Evolutionary conservation across 2,329 filamentous ascomycete species (phyloP), one percentile per base, ranked within the genome.

Genomic region (Penicillium sp.): DNA sequence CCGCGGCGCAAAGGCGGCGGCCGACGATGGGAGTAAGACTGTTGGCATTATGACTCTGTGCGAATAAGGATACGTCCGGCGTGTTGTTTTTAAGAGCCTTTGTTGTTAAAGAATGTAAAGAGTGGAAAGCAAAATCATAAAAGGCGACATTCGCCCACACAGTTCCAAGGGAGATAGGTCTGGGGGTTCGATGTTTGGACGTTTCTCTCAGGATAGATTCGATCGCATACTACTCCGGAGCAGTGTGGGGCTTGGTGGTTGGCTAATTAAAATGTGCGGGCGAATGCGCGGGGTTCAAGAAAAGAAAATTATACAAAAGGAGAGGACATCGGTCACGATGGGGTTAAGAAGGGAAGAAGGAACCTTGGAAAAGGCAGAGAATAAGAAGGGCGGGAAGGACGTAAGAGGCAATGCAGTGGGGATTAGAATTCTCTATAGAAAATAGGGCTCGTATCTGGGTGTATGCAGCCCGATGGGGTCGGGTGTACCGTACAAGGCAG

Each of bases 1-100:
- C 68, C 94, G 85, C 64, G 92, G 92, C 65, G 92, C 92, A 79
- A 97, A 99, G 68, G 94, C 92, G 57, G 92, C 91, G 62, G 94
- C 94, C 67, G 94, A 97, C 57, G 92, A 92, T 64, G 94, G 94
- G 65, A 99, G 80, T 72, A 99, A 81, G 80, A 94, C 88, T 68
- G 91, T 88, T 72, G 91, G 91, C 94, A 97, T 97, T 71, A 71
- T 80, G 72, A 68, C 60, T 63, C 76, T 79, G 83, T 78, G 79
- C 79, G 71, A 74, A 49, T 49, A 47, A 47, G 51, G 77, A 80
- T 71, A 74, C 73, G 83, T 79, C 62, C 58, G 55, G 67, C 56
- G 58, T 60, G 58, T 54, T 42, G 53, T 20, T 38, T 18, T 33
- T 5, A 74, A 70, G 70, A 70, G 74, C 70, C 66, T 67, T 67